These are phyloP conservation scores for Mortierella alpina DNA, from an alignment of 192 early-diverging fungal genomes.

Conservation along the genomic window DNA sequence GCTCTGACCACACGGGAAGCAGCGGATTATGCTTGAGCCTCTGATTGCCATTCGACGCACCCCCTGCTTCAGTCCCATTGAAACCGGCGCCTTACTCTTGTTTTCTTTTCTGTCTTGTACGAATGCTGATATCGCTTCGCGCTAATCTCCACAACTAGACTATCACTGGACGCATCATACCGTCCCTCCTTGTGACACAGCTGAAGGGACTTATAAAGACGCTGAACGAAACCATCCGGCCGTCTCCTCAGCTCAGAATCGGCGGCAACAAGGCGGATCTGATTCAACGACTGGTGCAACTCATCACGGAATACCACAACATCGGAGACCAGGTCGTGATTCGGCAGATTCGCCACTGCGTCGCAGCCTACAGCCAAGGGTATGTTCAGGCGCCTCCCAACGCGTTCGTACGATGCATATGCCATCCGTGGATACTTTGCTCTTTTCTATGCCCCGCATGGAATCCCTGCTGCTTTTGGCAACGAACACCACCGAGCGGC, in stretches of 20 bases:
- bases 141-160: constrained; percentile 17
- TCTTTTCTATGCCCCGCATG: no score
- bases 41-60: neutral
- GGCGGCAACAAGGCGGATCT: constrained; percentile 52
- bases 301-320: constrained; percentile 36
- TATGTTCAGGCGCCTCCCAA: constrained; percentile 5
- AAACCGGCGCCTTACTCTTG: neutral
- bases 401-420: neutral
- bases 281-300: constrained; percentile 22
- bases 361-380: constrained; percentile 42
- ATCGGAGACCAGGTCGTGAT: constrained; percentile 45
- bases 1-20: no score
- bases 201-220: constrained; percentile 47
- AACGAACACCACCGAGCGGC: no score
- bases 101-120: neutral
- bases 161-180: constrained; percentile 53
- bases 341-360: constrained; percentile 51
- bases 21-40: neutral
- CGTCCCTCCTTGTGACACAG: constrained; percentile 43
- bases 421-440: neutral
- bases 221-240: constrained; percentile 48
- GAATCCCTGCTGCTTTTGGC: no score
- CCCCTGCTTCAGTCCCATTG: no score
- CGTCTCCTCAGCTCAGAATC: constrained; percentile 48
- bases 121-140: neutral